phyloP scores from a whole-genome alignment of 306 rosid genomes.

The Glycine soja region DNA sequence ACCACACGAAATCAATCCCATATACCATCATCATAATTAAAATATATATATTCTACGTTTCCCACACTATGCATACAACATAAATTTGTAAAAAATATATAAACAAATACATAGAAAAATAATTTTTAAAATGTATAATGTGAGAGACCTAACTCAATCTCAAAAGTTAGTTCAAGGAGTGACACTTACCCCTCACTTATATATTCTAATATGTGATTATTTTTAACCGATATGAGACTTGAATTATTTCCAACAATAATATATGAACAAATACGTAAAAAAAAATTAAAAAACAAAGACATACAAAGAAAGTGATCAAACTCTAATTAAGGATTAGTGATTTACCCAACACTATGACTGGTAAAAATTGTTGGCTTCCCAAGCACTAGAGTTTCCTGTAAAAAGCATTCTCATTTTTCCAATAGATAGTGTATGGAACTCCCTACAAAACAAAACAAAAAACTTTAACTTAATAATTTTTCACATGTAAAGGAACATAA shows the following conservation, averaged over 20 bases:
- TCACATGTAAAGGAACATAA: constrained; percentile 39
- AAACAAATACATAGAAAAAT: no score
- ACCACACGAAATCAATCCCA: constrained; percentile 23
- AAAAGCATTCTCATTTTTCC: constrained; percentile 59
- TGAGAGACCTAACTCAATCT: no score
- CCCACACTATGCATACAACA: constrained; percentile 23
- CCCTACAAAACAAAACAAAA: constrained; percentile 59
- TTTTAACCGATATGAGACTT: no score
- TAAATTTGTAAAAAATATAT: background rate
- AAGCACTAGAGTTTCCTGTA: constrained; percentile 94
- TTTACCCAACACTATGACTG: constrained; percentile 71
- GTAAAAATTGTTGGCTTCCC: constrained; percentile 93
- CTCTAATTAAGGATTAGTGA: constrained; percentile 48
- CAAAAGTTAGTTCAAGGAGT: no score
- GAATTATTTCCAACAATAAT: no score
- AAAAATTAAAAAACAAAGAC: background rate
- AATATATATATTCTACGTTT: constrained; percentile 8
- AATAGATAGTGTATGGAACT: constrained; percentile 58
- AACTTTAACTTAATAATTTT: constrained; percentile 8
- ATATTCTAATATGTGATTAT: no score
- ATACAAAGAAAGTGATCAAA: constrained; percentile 27
- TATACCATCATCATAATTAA: background rate
- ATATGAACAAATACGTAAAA: background rate
- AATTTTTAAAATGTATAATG: no score
- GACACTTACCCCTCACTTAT: no score